phyloP scores from a whole-genome alignment of 1,284 basidiomycete species.

The Sporisorium reilianum region DNA sequence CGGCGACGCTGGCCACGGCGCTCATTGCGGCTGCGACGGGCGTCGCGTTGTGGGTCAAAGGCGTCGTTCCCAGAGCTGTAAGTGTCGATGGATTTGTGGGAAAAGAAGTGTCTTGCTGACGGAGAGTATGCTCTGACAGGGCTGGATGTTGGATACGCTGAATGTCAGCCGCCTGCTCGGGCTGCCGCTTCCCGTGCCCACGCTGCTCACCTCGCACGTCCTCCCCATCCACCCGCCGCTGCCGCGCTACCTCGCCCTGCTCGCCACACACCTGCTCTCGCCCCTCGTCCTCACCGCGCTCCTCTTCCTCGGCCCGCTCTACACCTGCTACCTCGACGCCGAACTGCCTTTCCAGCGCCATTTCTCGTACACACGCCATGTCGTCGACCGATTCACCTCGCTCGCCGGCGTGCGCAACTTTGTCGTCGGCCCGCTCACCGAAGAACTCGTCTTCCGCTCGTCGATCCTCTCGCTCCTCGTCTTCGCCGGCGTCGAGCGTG shows the following conservation, averaged over 20 bases:
- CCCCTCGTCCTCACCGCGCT: conserved; percentile 75
- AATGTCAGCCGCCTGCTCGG: conserved; percentile 45
- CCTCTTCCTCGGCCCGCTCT: conserved; percentile 87
- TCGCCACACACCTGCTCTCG: conserved; percentile 9
- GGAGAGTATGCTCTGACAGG: conserved; percentile 3
- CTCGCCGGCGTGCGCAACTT: conserved; percentile 81
- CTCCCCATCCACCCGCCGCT: conserved; percentile 52
- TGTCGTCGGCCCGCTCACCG: conserved; percentile 84
- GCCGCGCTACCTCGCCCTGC: not conserved
- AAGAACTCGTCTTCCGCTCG: conserved; percentile 91
- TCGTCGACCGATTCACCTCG: conserved; percentile 72
- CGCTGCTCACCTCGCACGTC: conserved; percentile 37
- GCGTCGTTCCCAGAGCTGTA: conserved; percentile 18
- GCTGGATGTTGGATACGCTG: conserved; percentile 32
- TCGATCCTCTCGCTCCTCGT: conserved; percentile 82
- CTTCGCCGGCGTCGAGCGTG: conserved; percentile 75
- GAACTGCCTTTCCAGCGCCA: conserved; percentile 76
- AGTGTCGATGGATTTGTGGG: conserved; percentile 6
- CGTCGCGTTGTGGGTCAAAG: conserved; percentile 21
- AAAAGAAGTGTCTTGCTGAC: not conserved
- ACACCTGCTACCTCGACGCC: conserved; percentile 74
- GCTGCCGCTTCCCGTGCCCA: conserved; percentile 48
- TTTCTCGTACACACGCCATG: conserved; percentile 63
- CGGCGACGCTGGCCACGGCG: conserved; percentile 34
- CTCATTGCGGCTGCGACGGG: conserved; percentile 25